Evolutionary conservation across 2,329 filamentous ascomycete genomes (phyloP).

Genomic region (Penicillium sp.): DNA sequence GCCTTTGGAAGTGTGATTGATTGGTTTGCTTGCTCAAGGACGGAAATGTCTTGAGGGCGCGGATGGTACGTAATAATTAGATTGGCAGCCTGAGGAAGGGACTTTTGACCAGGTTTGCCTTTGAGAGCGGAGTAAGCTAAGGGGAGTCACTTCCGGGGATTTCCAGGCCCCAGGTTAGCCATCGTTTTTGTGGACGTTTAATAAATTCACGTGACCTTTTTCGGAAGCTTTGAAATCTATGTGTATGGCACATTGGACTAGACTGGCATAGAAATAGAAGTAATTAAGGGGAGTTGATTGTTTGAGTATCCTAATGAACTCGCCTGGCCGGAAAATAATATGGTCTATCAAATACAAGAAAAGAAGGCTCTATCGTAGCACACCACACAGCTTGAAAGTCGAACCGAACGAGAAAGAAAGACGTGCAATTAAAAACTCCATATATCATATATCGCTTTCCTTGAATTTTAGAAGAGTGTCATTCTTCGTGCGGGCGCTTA

Average conservation of each 20-base stretch:
- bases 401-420: conserved; percentile 19
- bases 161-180: neutral
- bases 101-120: neutral
- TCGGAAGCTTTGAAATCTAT: neutral
- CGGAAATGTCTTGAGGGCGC: neutral
- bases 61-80: neutral
- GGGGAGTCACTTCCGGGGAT: neutral
- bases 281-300: conserved; percentile 29
- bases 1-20: neutral
- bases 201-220: neutral
- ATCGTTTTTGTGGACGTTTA: neutral
- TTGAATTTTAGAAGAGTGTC: conserved; percentile 8
- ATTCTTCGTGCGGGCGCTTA: conserved; percentile 37
- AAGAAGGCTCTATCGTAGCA: conserved; percentile 28
- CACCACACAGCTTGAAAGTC: conserved; percentile 16
- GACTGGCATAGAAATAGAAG: neutral
- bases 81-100: neutral
- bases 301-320: conserved; percentile 21
- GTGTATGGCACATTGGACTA: neutral
- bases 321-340: conserved; percentile 19
- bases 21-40: neutral
- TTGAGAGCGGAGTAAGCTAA: neutral
- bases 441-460: conserved; percentile 18
- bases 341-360: conserved; percentile 27
- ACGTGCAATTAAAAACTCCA: conserved; percentile 22